Base-by-base conservation (phyloP, 1,284 basidiomycete genomes). In the Sanghuangporus sanghuang region DNA sequence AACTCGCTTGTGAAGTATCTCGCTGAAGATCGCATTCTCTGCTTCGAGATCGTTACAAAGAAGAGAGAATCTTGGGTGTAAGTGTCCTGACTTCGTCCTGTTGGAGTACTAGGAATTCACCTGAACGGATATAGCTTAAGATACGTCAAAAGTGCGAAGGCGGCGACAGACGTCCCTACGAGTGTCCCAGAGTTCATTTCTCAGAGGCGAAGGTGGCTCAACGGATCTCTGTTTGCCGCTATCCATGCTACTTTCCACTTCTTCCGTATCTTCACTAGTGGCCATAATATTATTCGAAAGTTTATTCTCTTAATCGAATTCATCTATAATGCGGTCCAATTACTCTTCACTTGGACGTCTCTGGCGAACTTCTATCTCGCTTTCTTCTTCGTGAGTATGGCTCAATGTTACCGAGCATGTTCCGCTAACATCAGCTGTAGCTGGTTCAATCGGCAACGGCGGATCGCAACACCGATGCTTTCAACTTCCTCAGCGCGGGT, bases 11-110 rank as follows among this genome's bases (percentile, higher is more conserved):
- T 32, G 27, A 9, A 59, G 90, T 94, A 93, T 73, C 85, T 94
- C 66, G 93, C 93, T 23, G 92, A 92, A 72, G 95, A 98, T 78
- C 92, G 96, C 71, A 98, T 98, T 67, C 78, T 97, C 52, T 98
- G 96, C 76, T 99, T 97, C 76, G 96, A 98, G 77, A 93, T 99
- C 58, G 93, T 98, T 57, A 96, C 95, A 4, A 98, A 98, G 81
- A 91, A 91, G 73, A 78, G 78, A 32, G 89, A 92, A 73, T 87
- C 85, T 52, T 92, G 90, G 90, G 81, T 85, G 88, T 91, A 78
- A 69, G 89, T 46, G 16, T 81, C 18, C 49, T 21, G 64, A 21
- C 44, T 46, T 18, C 6, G 16, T 18, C 21, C 3, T 7, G 14
- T 14, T 3, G 7, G 16, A 46, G 16, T n/a, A 14, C 6, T 18